Evolutionary conservation across 345 rosid species (phyloP).

Genomic region (Xanthoceras sorbifolium): DNA sequence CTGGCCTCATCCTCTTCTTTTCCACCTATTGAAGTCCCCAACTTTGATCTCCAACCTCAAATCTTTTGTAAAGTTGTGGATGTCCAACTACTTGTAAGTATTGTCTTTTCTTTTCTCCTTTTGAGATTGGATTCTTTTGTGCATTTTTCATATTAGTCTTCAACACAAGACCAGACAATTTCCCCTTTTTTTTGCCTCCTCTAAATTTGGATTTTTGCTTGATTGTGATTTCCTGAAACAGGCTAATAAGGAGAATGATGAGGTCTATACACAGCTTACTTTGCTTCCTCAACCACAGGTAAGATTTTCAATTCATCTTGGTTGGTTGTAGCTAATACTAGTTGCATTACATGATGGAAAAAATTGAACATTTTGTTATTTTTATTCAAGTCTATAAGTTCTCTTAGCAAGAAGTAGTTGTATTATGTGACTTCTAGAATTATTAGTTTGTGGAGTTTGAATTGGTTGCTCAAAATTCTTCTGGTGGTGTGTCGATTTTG

Average conservation of each 20-base stretch:
- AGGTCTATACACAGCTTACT: slow-evolving; percentile 75
- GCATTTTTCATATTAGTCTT: background rate
- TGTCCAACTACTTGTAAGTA: slow-evolving; percentile 70
- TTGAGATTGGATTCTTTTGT: background rate
- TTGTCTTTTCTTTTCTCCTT: background rate
- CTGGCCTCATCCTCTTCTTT: slow-evolving; percentile 45
- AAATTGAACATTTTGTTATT: background rate
- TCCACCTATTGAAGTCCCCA: slow-evolving; percentile 49
- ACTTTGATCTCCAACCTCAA: slow-evolving; percentile 65
- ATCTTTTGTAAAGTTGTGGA: slow-evolving; percentile 71
- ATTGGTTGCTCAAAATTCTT: slow-evolving; percentile 10
- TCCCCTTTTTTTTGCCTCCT: slow-evolving; percentile 18
- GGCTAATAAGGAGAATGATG: slow-evolving; percentile 93
- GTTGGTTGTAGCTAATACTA: background rate
- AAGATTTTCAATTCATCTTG: slow-evolving; percentile 12
- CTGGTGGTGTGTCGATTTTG: slow-evolving; percentile 20
- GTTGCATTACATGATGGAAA: background rate
- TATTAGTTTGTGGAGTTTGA: background rate
- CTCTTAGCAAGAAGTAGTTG: background rate
- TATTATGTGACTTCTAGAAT: background rate
- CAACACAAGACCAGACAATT: background rate
- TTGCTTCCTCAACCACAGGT: slow-evolving; percentile 83
- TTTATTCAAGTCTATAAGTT: background rate
- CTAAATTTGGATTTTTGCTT: slow-evolving; percentile 20
- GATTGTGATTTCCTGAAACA: slow-evolving; percentile 26